Percentiles rank a stretch among this genome's conserved stretches.
phyloP scores from a whole-genome alignment of 1,284 basidiomycete species.

The Neotropicomus parvogracilis region DNA sequence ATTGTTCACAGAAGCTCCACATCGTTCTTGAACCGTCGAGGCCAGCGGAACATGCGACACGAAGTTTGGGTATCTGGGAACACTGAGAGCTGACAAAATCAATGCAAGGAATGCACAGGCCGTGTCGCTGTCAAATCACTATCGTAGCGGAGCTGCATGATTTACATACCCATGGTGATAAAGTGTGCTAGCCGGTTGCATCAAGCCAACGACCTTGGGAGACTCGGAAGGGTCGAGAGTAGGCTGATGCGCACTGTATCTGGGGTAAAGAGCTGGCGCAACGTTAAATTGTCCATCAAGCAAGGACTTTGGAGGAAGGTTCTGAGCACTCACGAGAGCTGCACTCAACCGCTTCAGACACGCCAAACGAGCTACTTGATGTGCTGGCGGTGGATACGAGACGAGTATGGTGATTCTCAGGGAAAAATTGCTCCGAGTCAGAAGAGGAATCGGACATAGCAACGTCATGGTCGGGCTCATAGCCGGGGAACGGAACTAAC shows the following conservation, averaged over 20 bases:
- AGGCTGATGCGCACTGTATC: constrained; percentile 60
- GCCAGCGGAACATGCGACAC: constrained; percentile 60
- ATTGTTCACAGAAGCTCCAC: constrained; percentile 85
- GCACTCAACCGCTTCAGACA: constrained; percentile 37
- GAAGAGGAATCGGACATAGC: constrained; percentile 59
- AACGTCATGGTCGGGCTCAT: constrained; percentile 57
- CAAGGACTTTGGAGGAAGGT: neutral
- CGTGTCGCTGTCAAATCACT: constrained; percentile 13
- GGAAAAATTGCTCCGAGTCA: constrained; percentile 52
- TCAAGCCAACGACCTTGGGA: constrained; percentile 50
- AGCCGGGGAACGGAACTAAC: constrained; percentile 67
- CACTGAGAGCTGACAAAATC: constrained; percentile 51
- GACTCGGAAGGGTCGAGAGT: constrained; percentile 45
- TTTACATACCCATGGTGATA: constrained; percentile 67
- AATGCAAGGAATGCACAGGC: constrained; percentile 8
- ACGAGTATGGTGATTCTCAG: constrained; percentile 57
- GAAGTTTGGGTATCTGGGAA: constrained; percentile 74
- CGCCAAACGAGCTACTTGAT: constrained; percentile 42
- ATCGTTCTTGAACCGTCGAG: constrained; percentile 65
- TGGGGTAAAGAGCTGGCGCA: constrained; percentile 52
- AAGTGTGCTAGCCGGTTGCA: constrained; percentile 63
- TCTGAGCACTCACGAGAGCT: constrained; percentile 35
- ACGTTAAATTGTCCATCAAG: constrained; percentile 2
- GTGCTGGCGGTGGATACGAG: constrained; percentile 64
- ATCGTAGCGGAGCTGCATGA: neutral